These are phyloP conservation scores for Aspergillus mulundensis DNA, from an alignment of 495 filamentous ascomycete species.

Conservation along the genomic window DNA sequence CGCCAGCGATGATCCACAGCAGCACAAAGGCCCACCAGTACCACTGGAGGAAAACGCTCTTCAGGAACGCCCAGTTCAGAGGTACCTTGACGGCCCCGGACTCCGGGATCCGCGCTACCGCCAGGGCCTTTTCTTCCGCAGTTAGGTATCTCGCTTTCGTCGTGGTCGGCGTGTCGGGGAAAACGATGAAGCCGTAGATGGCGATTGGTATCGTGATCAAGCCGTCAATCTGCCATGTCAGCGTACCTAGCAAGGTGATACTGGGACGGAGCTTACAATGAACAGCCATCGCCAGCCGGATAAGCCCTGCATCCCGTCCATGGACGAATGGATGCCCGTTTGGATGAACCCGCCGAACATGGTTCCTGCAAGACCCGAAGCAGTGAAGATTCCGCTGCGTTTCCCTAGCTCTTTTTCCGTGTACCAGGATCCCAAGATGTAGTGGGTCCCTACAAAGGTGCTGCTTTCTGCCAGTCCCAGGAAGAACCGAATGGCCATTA, in stretches of 20 bases:
- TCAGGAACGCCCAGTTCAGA: constrained; percentile 35
- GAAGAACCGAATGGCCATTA: constrained; percentile 68
- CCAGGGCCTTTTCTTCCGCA: constrained; percentile 39
- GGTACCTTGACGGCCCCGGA: constrained; percentile 24
- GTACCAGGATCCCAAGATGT: constrained; percentile 67
- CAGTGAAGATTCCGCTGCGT: constrained; percentile 45
- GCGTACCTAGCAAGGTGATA: neutral
- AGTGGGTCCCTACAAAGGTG: constrained; percentile 62
- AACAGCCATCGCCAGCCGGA: constrained; percentile 67
- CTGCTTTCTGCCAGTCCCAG: constrained; percentile 57
- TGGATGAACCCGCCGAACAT: constrained; percentile 56
- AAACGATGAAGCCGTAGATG: constrained; percentile 53
- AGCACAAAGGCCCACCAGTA: constrained; percentile 49
- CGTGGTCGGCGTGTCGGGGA: constrained; percentile 56
- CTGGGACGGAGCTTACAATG: constrained; percentile 29
- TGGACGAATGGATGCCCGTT: constrained; percentile 50
- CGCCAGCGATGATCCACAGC: constrained; percentile 46
- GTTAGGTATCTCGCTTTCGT: constrained; percentile 52
- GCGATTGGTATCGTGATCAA: constrained; percentile 55
- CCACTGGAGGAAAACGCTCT: constrained; percentile 37
- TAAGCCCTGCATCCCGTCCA: constrained; percentile 50
- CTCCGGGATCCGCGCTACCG: constrained; percentile 36
- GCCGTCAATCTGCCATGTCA: constrained; percentile 31
- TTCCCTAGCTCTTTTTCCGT: constrained; percentile 61
- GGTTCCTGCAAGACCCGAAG: constrained; percentile 33